Evolutionary conservation across 352 stramenopile species (phyloP), one percentile per base, ranked within the genome.

Genomic region (Achlya hypogyna): DNA sequence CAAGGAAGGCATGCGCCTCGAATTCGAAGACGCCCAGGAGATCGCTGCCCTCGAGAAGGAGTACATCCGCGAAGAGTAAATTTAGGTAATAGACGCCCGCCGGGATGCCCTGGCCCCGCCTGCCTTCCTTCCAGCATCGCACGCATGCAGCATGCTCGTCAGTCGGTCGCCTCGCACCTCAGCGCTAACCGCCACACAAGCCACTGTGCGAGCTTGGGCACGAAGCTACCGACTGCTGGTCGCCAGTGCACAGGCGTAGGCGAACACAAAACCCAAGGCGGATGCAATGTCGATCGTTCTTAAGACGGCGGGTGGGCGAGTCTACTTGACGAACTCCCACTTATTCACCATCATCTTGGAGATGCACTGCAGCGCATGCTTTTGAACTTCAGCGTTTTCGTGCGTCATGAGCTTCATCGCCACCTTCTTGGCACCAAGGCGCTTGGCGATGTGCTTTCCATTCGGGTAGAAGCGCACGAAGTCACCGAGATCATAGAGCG

Each of bases 301-400:
- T 42, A 16, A 6, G 6, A 42, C 34, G 6, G 34, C 14, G 14
- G 6, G 34, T 42, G 6, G 34, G 6, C 34, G 49, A 54, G 6
- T 20, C 62, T 84, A 93, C 74, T 91, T 91, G 73, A 95, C 85
- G 74, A 96, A 97, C 73, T 98, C 95, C 95, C 95, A 98, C 73
- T 98, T 98, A 73, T 97, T 96, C 40, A 98, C 93, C 91, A 98
- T 98, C 78, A 99, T 98, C 86, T 99, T 99, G 53, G 91, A 98
- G 64, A 99, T 96, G 75, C 93, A 98, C 74, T 98, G 91, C 32
- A 99, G 81, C 22, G 96, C 95, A 77, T 99, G 95, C 78, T 97
- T 97, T 78, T 98, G 94, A n/a, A 99, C 87, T 64, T 98, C 96
- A 0, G 83, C 74, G 76, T 98, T 98, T 66, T 97, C 91, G 76